Percentiles rank a stretch among this genome's conserved stretches.
Conservation (phyloP, 768 basidiomycete species). For the Leucocoprinus leucothites region DNA sequence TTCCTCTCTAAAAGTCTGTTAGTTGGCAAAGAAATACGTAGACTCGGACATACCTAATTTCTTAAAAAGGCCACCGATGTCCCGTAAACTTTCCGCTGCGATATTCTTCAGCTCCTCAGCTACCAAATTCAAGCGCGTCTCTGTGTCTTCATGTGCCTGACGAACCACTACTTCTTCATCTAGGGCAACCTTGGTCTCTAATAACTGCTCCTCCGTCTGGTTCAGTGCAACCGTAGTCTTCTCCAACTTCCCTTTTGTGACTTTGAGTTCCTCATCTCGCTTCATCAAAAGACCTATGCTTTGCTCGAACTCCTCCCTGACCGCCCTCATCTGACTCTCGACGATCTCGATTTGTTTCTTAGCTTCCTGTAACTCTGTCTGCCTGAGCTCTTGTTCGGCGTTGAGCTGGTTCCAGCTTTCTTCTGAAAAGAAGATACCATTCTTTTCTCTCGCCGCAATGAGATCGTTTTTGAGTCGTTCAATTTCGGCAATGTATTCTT, state of each 20-base stretch:
- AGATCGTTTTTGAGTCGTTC: slow-evolving; percentile 90
- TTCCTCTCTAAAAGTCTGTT: slow-evolving; percentile 61
- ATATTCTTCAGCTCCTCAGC: slow-evolving; percentile 66
- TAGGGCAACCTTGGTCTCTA: slow-evolving; percentile 52
- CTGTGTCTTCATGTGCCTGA: slow-evolving; percentile 74
- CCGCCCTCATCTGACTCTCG: slow-evolving; percentile 75
- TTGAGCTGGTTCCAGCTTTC: slow-evolving; percentile 87
- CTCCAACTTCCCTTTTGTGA: slow-evolving; percentile 53
- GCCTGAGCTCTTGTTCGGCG: slow-evolving; percentile 70
- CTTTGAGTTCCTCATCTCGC: slow-evolving; percentile 72
- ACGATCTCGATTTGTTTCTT: slow-evolving; percentile 79
- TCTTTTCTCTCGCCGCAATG: slow-evolving; percentile 90
- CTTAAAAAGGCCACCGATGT: slow-evolving; percentile 69
- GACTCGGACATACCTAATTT: slow-evolving; percentile 69
- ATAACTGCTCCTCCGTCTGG: slow-evolving; percentile 55
- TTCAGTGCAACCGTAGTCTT: slow-evolving; percentile 50
- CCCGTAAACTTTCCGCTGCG: slow-evolving; percentile 63
- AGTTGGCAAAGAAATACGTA: not conserved
- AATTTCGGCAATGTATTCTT: slow-evolving; percentile 92
- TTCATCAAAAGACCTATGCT: slow-evolving; percentile 74
- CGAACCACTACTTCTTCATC: slow-evolving; percentile 81
- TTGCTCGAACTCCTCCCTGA: slow-evolving; percentile 90
- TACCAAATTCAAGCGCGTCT: slow-evolving; percentile 65
- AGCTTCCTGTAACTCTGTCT: slow-evolving; percentile 79
- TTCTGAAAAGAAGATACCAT: slow-evolving; percentile 91